Conservation (phyloP, 306 rosid species). For the Spatholobus suberectus region DNA sequence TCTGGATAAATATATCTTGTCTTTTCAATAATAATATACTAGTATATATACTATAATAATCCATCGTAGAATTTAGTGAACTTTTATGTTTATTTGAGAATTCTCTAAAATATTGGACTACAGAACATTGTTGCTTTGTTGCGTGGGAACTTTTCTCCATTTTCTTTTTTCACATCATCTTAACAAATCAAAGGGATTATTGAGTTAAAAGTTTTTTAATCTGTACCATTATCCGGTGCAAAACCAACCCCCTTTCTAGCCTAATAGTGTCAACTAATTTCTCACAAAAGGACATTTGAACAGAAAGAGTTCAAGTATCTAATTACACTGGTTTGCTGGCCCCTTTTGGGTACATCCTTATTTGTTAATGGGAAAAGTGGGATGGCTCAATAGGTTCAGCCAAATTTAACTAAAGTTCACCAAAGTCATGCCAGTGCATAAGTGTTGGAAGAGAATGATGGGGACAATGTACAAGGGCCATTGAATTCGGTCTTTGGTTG, state of each 20-base stretch:
- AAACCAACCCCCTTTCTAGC: conserved; percentile 16
- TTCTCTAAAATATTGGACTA: background rate
- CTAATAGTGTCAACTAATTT: conserved; percentile 29
- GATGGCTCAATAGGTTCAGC: conserved; percentile 24
- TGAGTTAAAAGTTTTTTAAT: conserved; percentile 2
- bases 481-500: conserved; percentile 29
- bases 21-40: conserved; percentile 16
- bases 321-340: conserved; percentile 41
- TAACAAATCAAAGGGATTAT: conserved; percentile 19
- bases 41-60: background rate
- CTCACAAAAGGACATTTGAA: conserved; percentile 25
- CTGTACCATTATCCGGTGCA: conserved; percentile 12
- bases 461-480: conserved; percentile 30
- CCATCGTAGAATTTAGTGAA: conserved; percentile 28
- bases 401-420: conserved; percentile 42
- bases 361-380: conserved; percentile 30
- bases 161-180: background rate
- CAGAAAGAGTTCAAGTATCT: conserved; percentile 29
- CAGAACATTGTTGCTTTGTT: conserved; percentile 1
- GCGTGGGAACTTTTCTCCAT: conserved; percentile 9
- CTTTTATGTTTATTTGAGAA: conserved; percentile 20
- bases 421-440: conserved; percentile 39
- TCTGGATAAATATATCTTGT: conserved; percentile 28
- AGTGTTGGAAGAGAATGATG: conserved; percentile 49
- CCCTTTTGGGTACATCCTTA: conserved; percentile 35